phyloP scores from a whole-genome alignment of 768 basidiomycete genomes.

The Phlebiopsis flavidoalba region DNA sequence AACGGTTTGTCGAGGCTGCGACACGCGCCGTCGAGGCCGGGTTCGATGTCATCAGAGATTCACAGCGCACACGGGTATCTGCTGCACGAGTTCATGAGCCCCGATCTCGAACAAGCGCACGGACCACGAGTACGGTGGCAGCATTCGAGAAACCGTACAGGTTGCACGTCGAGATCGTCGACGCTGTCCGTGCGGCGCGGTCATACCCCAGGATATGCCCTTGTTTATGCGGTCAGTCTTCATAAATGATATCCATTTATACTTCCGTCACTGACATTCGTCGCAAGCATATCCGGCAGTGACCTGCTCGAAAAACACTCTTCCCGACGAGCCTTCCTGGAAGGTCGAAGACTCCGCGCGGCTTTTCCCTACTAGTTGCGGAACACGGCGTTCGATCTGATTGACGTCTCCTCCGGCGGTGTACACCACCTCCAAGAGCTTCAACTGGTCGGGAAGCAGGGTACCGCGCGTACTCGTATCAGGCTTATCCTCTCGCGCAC shows the following conservation, averaged over 20 bases:
- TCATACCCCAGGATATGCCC: constrained; percentile 57
- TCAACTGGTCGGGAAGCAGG: constrained; percentile 23
- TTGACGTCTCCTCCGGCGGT: constrained; percentile 72
- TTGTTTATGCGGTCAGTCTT: constrained; percentile 57
- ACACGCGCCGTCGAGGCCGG: constrained; percentile 32
- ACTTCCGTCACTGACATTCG: neutral
- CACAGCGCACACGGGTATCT: constrained; percentile 28
- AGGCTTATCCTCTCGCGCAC: constrained; percentile 8
- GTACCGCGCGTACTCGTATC: constrained; percentile 9
- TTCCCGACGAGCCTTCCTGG: constrained; percentile 63
- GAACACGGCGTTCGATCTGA: constrained; percentile 69
- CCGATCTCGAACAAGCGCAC: constrained; percentile 32
- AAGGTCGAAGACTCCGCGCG: constrained; percentile 59
- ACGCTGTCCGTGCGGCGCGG: constrained; percentile 48
- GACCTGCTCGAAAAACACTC: constrained; percentile 64
- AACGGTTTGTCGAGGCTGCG: constrained; percentile 29
- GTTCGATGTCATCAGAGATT: constrained; percentile 27
- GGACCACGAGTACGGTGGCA: constrained; percentile 43
- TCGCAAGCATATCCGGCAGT: constrained; percentile 56
- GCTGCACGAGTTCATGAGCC: constrained; percentile 35
- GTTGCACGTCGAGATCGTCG: constrained; percentile 34
- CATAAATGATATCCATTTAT: neutral
- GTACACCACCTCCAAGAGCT: constrained; percentile 50
- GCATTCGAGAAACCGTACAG: constrained; percentile 39
- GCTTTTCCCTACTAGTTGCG: constrained; percentile 50